Evolutionary conservation across 345 rosid species (phyloP).

Genomic region (Sisymbrium irio): DNA sequence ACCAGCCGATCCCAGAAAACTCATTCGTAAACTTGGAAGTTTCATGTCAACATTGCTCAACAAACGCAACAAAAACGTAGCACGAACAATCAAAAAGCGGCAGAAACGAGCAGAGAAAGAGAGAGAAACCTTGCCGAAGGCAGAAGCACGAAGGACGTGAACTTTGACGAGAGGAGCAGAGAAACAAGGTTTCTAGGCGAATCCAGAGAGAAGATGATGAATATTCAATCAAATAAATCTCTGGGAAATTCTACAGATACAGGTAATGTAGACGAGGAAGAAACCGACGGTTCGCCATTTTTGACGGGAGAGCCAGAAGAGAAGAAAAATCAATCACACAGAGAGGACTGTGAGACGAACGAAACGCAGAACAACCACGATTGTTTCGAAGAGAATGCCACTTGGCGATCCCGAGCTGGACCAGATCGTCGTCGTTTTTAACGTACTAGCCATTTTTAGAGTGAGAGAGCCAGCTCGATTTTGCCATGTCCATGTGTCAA

Average conservation of each 20-base stretch:
- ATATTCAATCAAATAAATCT: constrained; percentile 5
- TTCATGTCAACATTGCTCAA: constrained; percentile 8
- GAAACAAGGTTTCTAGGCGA: constrained; percentile 14
- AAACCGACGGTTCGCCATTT: constrained; percentile 33
- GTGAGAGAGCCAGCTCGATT: constrained; percentile 6
- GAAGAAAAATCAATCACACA: background rate
- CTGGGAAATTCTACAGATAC: constrained; percentile 3
- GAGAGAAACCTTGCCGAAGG: constrained; percentile 23
- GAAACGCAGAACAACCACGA: constrained; percentile 6
- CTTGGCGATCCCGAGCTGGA: constrained; percentile 13
- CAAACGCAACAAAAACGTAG: background rate
- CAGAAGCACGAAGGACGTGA: constrained; percentile 10
- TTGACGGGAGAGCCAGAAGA: constrained; percentile 28
- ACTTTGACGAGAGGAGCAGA: constrained; percentile 4
- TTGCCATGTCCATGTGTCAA: background rate
- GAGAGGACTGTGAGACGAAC: constrained; percentile 14
- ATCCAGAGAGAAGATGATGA: constrained; percentile 3
- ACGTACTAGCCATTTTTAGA: constrained; percentile 11
- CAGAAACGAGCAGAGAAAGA: background rate
- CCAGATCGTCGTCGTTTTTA: constrained; percentile 14
- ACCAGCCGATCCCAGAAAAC: background rate
- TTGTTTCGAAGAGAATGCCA: constrained; percentile 9
- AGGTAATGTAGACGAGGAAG: constrained; percentile 14
- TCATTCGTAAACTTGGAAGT: background rate
- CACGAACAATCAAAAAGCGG: background rate